Evolutionary conservation across 1,284 basidiomycete genomes (phyloP), one percentile per base, ranked within the genome.

Genomic region (Hemileia vastatrix): DNA sequence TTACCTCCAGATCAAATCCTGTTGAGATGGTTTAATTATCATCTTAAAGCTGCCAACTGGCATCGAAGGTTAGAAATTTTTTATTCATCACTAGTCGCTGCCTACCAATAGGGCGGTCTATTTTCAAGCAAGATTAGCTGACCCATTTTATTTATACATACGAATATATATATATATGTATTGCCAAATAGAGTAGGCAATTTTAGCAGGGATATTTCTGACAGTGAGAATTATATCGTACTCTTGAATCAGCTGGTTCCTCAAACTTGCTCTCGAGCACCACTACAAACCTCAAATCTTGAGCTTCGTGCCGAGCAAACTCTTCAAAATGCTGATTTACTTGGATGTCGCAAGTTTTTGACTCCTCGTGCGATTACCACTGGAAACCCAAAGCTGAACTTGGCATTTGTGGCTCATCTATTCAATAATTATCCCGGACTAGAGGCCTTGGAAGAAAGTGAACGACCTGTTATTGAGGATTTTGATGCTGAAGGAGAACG

Each of bases 401-500:
- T 76, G 57, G 75, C 75, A 5, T 76, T 76, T 64, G 75, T 76
- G 24, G 75, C 75, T 31, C 72, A 75, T 53, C 70, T 76, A 24
- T 76, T 76, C 69, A 76, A 76, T 66, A 75, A 73, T 4, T 72
- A 71, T 71, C 75, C 75, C 1, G 73, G 74, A 47, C 69, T 76
- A 32, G 75, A 76, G 60, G 72, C 74, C 15, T 61, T 76, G 11
- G 70, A 75, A 56, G 73, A 74, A 52, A 68, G 72, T 3, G 72
- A 71, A 21, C 71, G 72, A n/a, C 64, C 72, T 18, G 74, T 73
- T 47, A 73, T 76, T 44, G 74, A 76, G 56, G 74, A 76, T 66
- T 76, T 76, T 68, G 74, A 76, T 54, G 74, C 75, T 11, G 75
- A 76, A 61, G 75, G 75, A 40, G 75, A 76, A 68, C 67, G 75